Conservation (phyloP, 306 rosid genomes). For the Ormosia emarginata region DNA sequence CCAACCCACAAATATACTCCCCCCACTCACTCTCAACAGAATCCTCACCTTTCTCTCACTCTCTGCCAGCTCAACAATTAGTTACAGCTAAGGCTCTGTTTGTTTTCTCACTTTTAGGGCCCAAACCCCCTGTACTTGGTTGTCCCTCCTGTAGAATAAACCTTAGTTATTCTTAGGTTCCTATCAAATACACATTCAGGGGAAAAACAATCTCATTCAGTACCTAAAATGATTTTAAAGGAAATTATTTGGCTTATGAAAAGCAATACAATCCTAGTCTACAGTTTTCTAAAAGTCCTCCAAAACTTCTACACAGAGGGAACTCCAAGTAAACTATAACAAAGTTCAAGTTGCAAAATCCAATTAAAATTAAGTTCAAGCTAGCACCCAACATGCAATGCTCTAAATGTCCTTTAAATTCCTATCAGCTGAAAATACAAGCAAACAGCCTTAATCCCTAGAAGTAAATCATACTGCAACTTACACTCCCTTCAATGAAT, state of each 20-base stretch:
- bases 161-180: too few species aligned
- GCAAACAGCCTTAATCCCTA: neutral
- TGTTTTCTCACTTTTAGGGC: too few species aligned
- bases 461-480: neutral
- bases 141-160: too few species aligned
- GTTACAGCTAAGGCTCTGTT: too few species aligned
- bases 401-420: neutral
- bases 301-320: neutral
- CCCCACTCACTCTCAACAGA: too few species aligned
- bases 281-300: neutral
- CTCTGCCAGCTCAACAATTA: too few species aligned
- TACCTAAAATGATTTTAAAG: neutral
- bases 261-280: neutral
- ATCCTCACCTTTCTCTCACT: too few species aligned
- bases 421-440: neutral
- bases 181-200: neutral
- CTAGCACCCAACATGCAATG: neutral
- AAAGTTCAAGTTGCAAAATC: neutral
- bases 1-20: too few species aligned
- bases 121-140: too few species aligned
- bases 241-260: neutral
- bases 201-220: neutral
- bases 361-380: neutral
- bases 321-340: neutral
- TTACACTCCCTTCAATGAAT: neutral